Base-by-base conservation (phyloP, 2,329 filamentous ascomycete genomes). In the Talaromyces amestolkiae region DNA sequence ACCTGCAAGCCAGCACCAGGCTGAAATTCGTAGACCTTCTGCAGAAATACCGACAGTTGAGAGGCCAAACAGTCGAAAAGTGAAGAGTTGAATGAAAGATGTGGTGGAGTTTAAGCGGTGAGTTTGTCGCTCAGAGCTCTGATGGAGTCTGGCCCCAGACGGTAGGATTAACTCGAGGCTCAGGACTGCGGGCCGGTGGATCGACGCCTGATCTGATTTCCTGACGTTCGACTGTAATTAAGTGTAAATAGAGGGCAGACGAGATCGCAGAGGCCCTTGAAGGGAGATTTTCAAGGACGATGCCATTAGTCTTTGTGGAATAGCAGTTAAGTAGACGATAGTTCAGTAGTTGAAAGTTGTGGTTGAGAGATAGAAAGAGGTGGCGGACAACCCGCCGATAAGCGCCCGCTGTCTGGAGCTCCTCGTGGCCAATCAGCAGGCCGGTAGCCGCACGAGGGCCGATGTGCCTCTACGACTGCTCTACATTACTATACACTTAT, bases 61-160 rank as follows among this genome's bases (percentile, higher is more conserved):
- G n/a, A 37, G 3, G 3, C 15, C n/a, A 6, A 22, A 56, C 33
- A 56, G 53, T 37, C 19, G 4, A 56, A 19, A 24, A 15, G 33
- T 13, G 4, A 31, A 9, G 13, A 22, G 24, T 47, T 13, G 17
- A 35, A 39, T 22, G 31, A 43, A 31, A n/a, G 56, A 37, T 49
- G 37, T 56, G 9, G 61, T 63, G 61, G 39, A 63, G 61, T 47
- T 31, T 56, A 22, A 63, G 61, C 61, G 61, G 61, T 63, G 61
- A 63, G 61, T 58, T 43, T 43, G 53, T 63, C 49, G 47, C 51
- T 45, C 56, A 43, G 35, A 59, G 37, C 56, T 59, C n/a, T 56
- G 31, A 51, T 51, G 47, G 22, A 51, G 47, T 58, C 13, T 31
- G 56, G 37, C 56, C 13, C 56, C 54, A 58, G 37, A 41, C 37